Evolutionary conservation across 2,329 filamentous ascomycete species (phyloP).

Genomic region (Cordyceps farinosa): DNA sequence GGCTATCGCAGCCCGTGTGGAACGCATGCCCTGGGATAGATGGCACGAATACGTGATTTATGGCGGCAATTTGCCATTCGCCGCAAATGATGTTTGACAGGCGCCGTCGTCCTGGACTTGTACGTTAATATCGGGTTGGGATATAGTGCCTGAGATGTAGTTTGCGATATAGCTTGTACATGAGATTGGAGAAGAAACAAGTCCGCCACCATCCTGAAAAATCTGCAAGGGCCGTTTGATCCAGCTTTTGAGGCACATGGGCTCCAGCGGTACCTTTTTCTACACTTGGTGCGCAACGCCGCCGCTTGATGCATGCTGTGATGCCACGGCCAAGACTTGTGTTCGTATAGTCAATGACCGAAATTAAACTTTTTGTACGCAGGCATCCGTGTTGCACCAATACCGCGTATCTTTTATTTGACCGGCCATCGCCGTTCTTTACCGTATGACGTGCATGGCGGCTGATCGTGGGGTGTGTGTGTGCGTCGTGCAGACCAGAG

Average conservation of each 20-base stretch:
- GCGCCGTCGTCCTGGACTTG: neutral
- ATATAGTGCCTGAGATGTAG: neutral
- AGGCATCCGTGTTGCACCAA: slow-evolving; percentile 6
- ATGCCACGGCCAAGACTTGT: neutral
- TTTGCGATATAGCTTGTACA: neutral
- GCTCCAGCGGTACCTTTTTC: neutral
- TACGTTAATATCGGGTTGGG: neutral
- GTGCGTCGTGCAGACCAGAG: neutral
- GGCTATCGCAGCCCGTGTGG: neutral
- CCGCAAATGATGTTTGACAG: neutral
- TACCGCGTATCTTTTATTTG: slow-evolving; percentile 1
- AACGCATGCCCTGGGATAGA: neutral
- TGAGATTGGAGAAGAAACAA: neutral
- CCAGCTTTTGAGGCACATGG: neutral
- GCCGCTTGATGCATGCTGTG: neutral
- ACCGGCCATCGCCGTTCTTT: neutral
- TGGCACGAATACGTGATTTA: neutral
- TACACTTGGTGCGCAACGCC: neutral
- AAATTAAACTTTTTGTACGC: neutral
- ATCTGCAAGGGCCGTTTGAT: too few species aligned
- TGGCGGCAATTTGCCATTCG: neutral
- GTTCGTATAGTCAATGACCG: neutral
- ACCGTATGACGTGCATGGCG: neutral
- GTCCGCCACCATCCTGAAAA: too few species aligned
- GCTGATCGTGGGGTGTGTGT: neutral